A percentile compares a stretch with the other conserved stretches of the same genome.
Evolutionary conservation across 352 stramenopile genomes (phyloP).

Genomic region (Globisporangium viniferum): DNA sequence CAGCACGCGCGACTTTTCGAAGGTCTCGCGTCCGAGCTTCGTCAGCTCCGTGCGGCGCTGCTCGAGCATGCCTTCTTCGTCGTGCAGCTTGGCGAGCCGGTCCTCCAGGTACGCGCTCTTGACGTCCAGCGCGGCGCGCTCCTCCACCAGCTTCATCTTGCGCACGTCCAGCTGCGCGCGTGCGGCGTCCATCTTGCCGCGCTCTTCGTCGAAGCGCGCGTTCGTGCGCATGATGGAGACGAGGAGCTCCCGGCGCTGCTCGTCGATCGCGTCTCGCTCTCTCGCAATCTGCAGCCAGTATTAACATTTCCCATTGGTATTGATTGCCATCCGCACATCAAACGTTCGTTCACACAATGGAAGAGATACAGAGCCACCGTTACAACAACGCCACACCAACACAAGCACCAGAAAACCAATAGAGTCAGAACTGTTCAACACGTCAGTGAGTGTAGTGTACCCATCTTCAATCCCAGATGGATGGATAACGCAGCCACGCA

Average conservation of each 20-base stretch:
- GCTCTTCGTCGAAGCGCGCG: slow-evolving; percentile 64
- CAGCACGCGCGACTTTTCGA: slow-evolving; percentile 54
- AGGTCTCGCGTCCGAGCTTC: slow-evolving; percentile 55
- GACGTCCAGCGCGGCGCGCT: slow-evolving; percentile 53
- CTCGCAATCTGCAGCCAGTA: slow-evolving; percentile 37
- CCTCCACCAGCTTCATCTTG: slow-evolving; percentile 54
- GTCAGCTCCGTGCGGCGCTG: slow-evolving; percentile 50
- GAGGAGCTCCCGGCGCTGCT: slow-evolving; percentile 66
- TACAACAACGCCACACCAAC: neutral
- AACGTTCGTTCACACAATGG: neutral
- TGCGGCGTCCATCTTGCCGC: slow-evolving; percentile 55
- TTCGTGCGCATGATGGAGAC: slow-evolving; percentile 45
- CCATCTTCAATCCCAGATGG: neutral
- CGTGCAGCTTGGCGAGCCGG: slow-evolving; percentile 40
- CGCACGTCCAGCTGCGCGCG: slow-evolving; percentile 56
- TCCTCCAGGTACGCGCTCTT: slow-evolving; percentile 46
- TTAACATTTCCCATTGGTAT: neutral
- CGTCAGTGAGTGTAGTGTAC: neutral
- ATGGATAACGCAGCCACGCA: neutral
- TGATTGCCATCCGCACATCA: neutral
- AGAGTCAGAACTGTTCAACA: neutral
- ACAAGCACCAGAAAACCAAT: neutral
- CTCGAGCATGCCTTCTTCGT: slow-evolving; percentile 44
- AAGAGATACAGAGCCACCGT: neutral
- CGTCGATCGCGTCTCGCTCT: slow-evolving; percentile 69